These are phyloP conservation scores for Platanthera guangdongensis DNA, from an alignment of 106 monocot species.

Conservation along the genomic window DNA sequence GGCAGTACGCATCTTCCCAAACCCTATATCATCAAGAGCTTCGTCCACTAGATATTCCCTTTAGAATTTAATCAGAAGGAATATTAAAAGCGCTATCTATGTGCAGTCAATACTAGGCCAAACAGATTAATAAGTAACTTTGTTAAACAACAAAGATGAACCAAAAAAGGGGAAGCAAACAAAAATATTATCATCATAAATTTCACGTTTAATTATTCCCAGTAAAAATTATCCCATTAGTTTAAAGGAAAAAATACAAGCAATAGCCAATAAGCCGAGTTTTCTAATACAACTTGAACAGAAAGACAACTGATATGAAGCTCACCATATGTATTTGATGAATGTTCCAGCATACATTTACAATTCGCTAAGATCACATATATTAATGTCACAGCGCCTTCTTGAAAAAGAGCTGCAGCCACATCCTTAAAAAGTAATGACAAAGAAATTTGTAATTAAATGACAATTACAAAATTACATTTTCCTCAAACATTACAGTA, in stretches of 20 bases:
- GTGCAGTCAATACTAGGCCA: background rate
- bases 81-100: background rate
- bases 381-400: conserved; percentile 79
- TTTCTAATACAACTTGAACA: background rate
- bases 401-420: conserved; percentile 77
- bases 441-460: background rate
- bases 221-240: background rate
- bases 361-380: conserved; percentile 78
- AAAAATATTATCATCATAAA: background rate
- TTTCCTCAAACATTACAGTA: background rate
- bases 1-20: too few relatives aligned
- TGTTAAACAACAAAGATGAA: background rate
- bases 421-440: conserved; percentile 47
- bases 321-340: conserved; percentile 89
- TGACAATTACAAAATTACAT: background rate
- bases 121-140: background rate
- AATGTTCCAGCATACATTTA: conserved; percentile 87
- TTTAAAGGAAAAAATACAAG: background rate
- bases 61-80: too few relatives aligned
- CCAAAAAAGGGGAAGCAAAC: background rate
- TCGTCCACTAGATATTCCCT: too few relatives aligned
- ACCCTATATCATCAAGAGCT: too few relatives aligned
- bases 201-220: background rate
- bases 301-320: background rate
- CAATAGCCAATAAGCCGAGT: background rate